Evolutionary conservation across 2,329 filamentous ascomycete species (phyloP).

Genomic region (Diplodia seriata): DNA sequence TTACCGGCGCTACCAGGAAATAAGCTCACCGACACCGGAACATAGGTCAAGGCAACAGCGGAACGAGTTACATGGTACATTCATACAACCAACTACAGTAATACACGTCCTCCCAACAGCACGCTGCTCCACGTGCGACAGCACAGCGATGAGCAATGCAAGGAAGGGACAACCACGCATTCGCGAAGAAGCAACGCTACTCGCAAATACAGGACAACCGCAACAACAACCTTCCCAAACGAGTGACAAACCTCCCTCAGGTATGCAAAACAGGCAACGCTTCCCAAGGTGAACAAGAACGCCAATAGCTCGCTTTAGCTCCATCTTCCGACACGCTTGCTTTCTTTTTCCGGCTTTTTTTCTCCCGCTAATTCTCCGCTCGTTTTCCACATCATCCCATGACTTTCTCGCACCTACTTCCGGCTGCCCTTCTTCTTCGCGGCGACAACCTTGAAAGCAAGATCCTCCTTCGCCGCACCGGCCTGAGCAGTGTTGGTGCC

Average conservation of each 20-base stretch:
- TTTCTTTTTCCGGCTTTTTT: neutral
- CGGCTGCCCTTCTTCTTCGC: slow-evolving; percentile 82
- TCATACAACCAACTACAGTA: slow-evolving; percentile 19
- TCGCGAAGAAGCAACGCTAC: neutral
- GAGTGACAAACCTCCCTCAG: neutral
- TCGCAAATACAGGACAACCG: neutral
- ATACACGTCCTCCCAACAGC: slow-evolving; percentile 2
- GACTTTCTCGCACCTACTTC: slow-evolving; percentile 38
- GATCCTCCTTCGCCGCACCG: slow-evolving; percentile 52
- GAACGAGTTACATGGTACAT: neutral
- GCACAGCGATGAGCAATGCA: neutral
- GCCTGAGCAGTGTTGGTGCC: slow-evolving; percentile 41
- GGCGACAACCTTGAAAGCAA: slow-evolving; percentile 88
- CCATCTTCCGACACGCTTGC: neutral
- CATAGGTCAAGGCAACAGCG: neutral
- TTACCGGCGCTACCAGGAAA: neutral
- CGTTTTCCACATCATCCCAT: neutral
- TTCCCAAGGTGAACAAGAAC: neutral
- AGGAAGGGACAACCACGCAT: neutral
- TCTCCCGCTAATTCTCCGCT: neutral
- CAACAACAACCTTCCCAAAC: neutral
- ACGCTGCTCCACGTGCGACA: neutral
- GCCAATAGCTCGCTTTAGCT: neutral
- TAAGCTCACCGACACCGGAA: slow-evolving; percentile 5
- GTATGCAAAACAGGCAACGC: slow-evolving; percentile 1